Percentiles rank a stretch among this genome's conserved stretches.
Conservation (phyloP, 805 yeast species). For the Yueomyces sp. region DNA sequence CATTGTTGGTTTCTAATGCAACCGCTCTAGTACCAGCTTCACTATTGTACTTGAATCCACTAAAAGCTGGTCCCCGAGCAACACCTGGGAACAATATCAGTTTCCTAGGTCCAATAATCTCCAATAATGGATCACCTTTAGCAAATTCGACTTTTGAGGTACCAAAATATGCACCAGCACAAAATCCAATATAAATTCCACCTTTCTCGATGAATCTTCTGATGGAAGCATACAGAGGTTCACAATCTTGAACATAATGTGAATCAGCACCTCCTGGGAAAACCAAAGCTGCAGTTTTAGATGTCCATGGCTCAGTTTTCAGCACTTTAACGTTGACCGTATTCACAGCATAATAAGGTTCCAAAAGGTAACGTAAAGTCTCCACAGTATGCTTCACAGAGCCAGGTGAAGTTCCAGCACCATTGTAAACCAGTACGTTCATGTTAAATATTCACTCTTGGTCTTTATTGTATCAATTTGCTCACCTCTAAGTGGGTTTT, state of each 20-base stretch:
- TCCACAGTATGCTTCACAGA: constrained; percentile 76
- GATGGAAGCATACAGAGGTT: constrained; percentile 50
- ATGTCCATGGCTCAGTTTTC: constrained; percentile 76
- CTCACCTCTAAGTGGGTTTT: too few species aligned
- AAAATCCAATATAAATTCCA: constrained; percentile 75
- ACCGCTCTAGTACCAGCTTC: constrained; percentile 66
- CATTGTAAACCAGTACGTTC: constrained; percentile 62
- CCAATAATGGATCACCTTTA: constrained; percentile 53
- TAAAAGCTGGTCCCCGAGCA: constrained; percentile 67
- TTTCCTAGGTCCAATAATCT: constrained; percentile 79
- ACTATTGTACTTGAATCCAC: constrained; percentile 68
- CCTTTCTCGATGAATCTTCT: constrained; percentile 57
- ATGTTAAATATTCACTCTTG: constrained; percentile 18
- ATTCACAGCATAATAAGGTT: constrained; percentile 81
- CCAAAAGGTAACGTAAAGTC: constrained; percentile 56
- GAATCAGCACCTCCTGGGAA: constrained; percentile 97
- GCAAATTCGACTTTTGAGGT: constrained; percentile 72
- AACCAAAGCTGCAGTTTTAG: constrained; percentile 65
- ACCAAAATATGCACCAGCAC: constrained; percentile 92
- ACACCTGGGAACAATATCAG: constrained; percentile 70
- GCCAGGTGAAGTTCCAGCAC: constrained; percentile 78
- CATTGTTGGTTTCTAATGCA: constrained; percentile 28
- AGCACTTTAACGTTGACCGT: constrained; percentile 52
- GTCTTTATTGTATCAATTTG: too few species aligned
- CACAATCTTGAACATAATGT: constrained; percentile 63